These are phyloP conservation scores for Aspergillus thermomutatus DNA, from an alignment of 2,329 filamentous ascomycete species.

Conservation along the genomic window DNA sequence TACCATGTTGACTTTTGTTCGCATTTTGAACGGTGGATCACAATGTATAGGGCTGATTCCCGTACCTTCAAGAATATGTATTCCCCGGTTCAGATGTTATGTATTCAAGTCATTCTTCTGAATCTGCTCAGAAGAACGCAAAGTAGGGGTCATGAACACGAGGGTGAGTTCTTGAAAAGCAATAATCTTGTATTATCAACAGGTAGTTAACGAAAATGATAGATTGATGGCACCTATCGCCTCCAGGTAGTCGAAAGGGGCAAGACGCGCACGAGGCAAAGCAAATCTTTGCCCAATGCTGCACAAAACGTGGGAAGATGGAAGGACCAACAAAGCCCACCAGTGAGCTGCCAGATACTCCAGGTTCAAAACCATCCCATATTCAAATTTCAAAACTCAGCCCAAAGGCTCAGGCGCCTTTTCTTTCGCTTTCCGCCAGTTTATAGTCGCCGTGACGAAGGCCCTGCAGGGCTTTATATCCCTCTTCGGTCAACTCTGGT, in stretches of 20 bases:
- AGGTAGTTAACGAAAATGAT: neutral
- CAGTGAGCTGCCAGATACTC: constrained; percentile 21
- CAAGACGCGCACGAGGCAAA: neutral
- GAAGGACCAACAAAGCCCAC: neutral
- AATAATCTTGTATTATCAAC: neutral
- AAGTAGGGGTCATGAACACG: neutral
- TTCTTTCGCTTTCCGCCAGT: constrained; percentile 41
- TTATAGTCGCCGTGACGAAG: constrained; percentile 52
- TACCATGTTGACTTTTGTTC: neutral
- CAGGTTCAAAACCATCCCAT: constrained; percentile 10
- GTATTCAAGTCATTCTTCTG: neutral
- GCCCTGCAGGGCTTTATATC: constrained; percentile 54
- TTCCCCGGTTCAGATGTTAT: neutral
- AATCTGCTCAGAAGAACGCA: neutral
- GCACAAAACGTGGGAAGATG: neutral
- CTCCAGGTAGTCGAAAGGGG: neutral
- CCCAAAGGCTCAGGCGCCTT: constrained; percentile 28
- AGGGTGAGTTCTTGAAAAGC: neutral
- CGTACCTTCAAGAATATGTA: neutral
- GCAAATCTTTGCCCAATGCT: neutral
- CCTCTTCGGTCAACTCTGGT: constrained; percentile 62
- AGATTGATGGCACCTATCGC: neutral
- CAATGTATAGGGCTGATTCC: neutral
- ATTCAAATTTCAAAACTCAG: neutral
- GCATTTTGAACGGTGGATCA: neutral